Base-by-base conservation (phyloP, 1,284 basidiomycete genomes). In the Naganishia albida region DNA sequence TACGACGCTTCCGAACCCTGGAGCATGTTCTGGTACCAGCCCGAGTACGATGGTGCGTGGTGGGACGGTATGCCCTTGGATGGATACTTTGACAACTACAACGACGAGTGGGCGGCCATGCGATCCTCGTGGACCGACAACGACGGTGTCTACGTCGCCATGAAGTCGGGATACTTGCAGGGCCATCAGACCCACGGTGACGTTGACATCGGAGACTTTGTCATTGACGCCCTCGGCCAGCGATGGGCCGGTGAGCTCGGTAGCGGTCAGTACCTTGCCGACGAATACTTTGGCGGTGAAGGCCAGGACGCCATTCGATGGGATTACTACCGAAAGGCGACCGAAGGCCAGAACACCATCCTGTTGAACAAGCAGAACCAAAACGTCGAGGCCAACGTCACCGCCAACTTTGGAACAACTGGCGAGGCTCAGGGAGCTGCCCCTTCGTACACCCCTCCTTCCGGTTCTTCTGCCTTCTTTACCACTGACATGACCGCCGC, bases 21-120 rank as follows among this genome's bases (percentile, higher is more conserved):
- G 85, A 87, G 86, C 74, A 94, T 99, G 91, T 95, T 99, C 83
- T 99, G 93, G 92, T 99, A 98, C 78, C 84, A 97, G 76, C 87
- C 93, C 13, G 82, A 85, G 4, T 85, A 87, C 55, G 80, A 82
- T 20, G 95, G 95, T 65, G 91, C 91, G 54, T 99, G 89, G 84
- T 98, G 93, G 93, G 87, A 93, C 74, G 87, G 86, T 54, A 79
- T 89, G 51, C 77, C 88, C 1, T 84, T 98, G 53, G 95, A 99
- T 80, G 82, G 85, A 69, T 87, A 87, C 82, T 98, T 93, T 80
- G 81, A 86, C 72, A 85, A 87, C 70, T 72, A 72, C 23, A 77
- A 84, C 46, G 87, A 88, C 71, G 87, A 89, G 72, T 99, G 95
- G 95, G 88, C 83, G 18, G 87, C 92, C 34, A 95, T 93, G 87